Evolutionary conservation across 2,329 filamentous ascomycete genomes (phyloP).

Genomic region (Exophiala calicioides): DNA sequence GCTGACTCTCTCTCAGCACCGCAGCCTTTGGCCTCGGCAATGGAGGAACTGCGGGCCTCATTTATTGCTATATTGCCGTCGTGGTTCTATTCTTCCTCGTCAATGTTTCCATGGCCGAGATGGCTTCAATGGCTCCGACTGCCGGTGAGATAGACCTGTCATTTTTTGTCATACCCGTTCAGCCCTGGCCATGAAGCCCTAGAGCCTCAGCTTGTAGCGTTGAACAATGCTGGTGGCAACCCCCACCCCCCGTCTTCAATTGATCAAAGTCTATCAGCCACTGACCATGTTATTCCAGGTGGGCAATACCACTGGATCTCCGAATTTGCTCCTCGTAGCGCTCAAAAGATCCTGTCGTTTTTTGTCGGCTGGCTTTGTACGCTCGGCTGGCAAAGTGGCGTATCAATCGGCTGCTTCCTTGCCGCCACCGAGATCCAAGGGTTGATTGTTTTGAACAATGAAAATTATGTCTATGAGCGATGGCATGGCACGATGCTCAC

Average conservation of each 20-base stretch:
- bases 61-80: conserved; percentile 54
- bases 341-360: conserved; percentile 48
- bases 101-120: conserved; percentile 50
- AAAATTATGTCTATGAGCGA: conserved; percentile 30
- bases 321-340: conserved; percentile 44
- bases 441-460: conserved; percentile 36
- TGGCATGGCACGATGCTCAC: conserved; percentile 38
- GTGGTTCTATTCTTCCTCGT: conserved; percentile 47
- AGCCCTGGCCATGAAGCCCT: neutral
- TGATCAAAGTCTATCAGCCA: too few species aligned
- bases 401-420: conserved; percentile 33
- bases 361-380: conserved; percentile 38
- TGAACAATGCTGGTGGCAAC: too few species aligned
- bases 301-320: conserved; percentile 43
- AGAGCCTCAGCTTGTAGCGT: too few species aligned
- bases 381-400: conserved; percentile 38
- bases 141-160: too few species aligned
- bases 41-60: conserved; percentile 55
- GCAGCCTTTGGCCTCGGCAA: conserved; percentile 38
- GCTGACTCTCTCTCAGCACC: conserved; percentile 33
- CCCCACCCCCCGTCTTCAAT: too few species aligned
- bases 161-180: too few species aligned
- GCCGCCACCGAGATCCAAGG: conserved; percentile 39
- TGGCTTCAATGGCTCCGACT: conserved; percentile 52
- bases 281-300: neutral